Base-by-base conservation (phyloP, 2,329 filamentous ascomycete genomes). In the Zymoseptoria pseudotritici region DNA sequence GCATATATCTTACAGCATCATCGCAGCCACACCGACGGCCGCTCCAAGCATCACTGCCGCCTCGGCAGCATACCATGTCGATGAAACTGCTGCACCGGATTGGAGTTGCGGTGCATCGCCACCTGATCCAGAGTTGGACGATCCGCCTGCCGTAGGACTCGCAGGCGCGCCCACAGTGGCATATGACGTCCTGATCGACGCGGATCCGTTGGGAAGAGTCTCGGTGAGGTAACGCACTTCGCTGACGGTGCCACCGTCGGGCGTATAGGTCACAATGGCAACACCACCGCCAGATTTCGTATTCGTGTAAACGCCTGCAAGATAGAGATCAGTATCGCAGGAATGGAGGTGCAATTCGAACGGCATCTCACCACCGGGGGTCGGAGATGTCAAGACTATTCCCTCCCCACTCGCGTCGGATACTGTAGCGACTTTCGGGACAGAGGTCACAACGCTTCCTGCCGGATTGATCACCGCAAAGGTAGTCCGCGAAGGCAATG, bases 261-360 rank as follows among this genome's bases (percentile, higher is more conserved):
- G 78, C 1, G 77, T 79, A 65, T 76, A 79, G 1, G 79, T 81
- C 2, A 78, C 77, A 55, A 78, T 63, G 58, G 80, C 73, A 2
- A 76, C 76, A 46, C 67, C 62, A 22, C 78, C 78, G 7, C 61
- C 22, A 2, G 64, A 67, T 61, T 80, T 70, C 10, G 77, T 80
- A 17, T 70, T 69, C 9, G 78, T 80, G 51, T 78, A 67, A 20
- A 78, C 74, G 53, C 77, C 71, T 46, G 13, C 36, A 17, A 17
- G 36, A 17, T n/a, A 46, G 36, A 46, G 36, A 46, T 46, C 6
- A 46, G 36, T 46, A 46, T 46, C 36, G 17, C 36, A n/a, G 13
- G 36, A 13, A 13, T n/a, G 36, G 36, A 13, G 17, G 17, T 46
- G 17, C 36, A 46, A 46, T 6, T 46, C n/a, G 17, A n/a, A 17